phyloP scores from a whole-genome alignment of 1,284 basidiomycete species.

The Leccinum pachyderme region DNA sequence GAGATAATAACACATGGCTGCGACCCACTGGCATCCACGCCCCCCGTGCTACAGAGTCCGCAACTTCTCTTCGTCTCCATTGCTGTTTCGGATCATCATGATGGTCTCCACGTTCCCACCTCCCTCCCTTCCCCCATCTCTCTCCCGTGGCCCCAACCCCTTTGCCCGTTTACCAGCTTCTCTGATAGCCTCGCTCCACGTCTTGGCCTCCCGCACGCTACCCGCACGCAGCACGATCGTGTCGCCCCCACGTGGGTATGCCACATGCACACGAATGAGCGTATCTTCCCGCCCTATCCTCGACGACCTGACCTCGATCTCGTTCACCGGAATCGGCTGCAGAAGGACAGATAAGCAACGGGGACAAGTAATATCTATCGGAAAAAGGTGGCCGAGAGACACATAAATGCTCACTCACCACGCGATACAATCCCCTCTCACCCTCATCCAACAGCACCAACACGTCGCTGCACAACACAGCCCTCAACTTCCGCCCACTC shows the following conservation, averaged over 20 bases:
- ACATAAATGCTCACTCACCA: slow-evolving; percentile 50
- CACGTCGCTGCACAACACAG: slow-evolving; percentile 81
- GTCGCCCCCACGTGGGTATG: slow-evolving; percentile 76
- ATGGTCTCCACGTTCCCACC: background rate
- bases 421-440: slow-evolving; percentile 71
- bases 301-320: slow-evolving; percentile 57
- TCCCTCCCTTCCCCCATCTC: background rate
- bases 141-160: slow-evolving; percentile 16
- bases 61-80: background rate
- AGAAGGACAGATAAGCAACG: background rate
- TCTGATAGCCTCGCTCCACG: slow-evolving; percentile 57
- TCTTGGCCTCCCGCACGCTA: slow-evolving; percentile 63
- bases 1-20: slow-evolving; percentile 1
- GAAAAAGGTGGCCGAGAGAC: background rate
- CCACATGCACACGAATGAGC: slow-evolving; percentile 60
- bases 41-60: background rate
- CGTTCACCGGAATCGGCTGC: slow-evolving; percentile 70
- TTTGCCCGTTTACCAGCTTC: slow-evolving; percentile 37
- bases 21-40: background rate
- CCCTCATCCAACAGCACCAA: slow-evolving; percentile 73
- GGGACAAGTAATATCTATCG: background rate
- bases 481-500: slow-evolving; percentile 75
- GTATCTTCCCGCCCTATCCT: slow-evolving; percentile 58
- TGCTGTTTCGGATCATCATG: background rate
- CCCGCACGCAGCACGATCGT: slow-evolving; percentile 60